Evolutionary conservation across 257 asterid species (phyloP), one percentile per base, ranked within the genome.

Genomic region (Leptodermis oblonga): DNA sequence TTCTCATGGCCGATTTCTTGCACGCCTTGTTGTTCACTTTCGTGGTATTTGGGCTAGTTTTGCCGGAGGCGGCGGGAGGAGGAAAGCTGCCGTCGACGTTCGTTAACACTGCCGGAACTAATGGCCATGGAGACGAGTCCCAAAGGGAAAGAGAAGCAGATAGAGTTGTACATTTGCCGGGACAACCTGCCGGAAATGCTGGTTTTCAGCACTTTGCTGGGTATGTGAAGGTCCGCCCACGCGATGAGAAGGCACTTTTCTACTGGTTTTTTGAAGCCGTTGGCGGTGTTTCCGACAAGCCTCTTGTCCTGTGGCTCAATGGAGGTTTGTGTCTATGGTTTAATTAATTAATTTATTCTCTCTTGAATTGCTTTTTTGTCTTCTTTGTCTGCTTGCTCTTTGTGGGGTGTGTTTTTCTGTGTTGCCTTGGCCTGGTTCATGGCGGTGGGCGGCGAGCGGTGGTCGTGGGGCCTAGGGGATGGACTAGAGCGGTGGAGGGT

Each of bases 301-400:
- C 77, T 34, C 77, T 76, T 17, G 73, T 76, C 61, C 76, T 76
- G 20, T 76, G 80, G 80, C 76, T 76, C 17, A 76, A 76, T 67
- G 80, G 80, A 76, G 80, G 80, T 76, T 23, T n/a, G 67, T 23
- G 26, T 12, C 23, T n/a, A 15, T 58, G 13, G 22, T 6, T 22
- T 34, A 30, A 10, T 61, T 3, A 7, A 10, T 4, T 8, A n/a
- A n/a, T 15, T 46, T 23, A 43, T 49, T 23, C 41, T 36, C 18
- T 46, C 25, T 13, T n/a, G 13, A 26, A 30, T 17, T 31, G 0
- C 10, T n/a, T 2, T 18, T n/a, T 68, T 30, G 0, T 17, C 46
- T 49, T 17, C 23, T 23, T 17, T 1, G 46, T 46, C n/a, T n/a
- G n/a, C n/a, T n/a, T n/a, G n/a, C n/a, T 17, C 23, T 23, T 17